Evolutionary conservation across 768 basidiomycete genomes (phyloP).

Genomic region (Gloeophyllum trabeum): DNA sequence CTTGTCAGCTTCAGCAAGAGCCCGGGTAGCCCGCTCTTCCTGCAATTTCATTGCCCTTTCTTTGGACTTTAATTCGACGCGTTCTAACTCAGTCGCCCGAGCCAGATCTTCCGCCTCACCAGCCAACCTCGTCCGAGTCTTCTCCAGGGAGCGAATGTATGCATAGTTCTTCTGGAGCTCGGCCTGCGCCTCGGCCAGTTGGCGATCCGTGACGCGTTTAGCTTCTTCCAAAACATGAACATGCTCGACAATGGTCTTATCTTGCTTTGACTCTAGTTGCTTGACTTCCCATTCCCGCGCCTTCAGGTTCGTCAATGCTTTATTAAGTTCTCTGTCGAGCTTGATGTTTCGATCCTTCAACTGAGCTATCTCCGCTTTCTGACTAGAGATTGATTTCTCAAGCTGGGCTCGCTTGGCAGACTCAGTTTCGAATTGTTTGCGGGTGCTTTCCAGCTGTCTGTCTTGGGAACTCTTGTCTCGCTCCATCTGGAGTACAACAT

Average conservation of each 20-base stretch:
- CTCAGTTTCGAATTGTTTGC: constrained; percentile 70
- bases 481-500: constrained; percentile 74
- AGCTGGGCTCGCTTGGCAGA: constrained; percentile 60
- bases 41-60: constrained; percentile 56
- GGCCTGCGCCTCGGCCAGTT: constrained; percentile 69
- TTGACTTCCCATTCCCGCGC: constrained; percentile 78
- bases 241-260: constrained; percentile 98
- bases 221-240: constrained; percentile 95
- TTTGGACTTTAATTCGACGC: constrained; percentile 50
- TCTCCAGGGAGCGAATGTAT: constrained; percentile 81
- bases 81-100: constrained; percentile 63
- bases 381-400: constrained; percentile 49
- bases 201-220: constrained; percentile 87
- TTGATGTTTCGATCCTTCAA: constrained; percentile 61
- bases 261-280: constrained; percentile 76
- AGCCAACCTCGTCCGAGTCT: constrained; percentile 60
- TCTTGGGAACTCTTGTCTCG: constrained; percentile 68
- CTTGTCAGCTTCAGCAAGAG: constrained; percentile 48
- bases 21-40: constrained; percentile 48
- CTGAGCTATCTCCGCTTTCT: constrained; percentile 59
- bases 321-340: constrained; percentile 72
- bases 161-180: constrained; percentile 66
- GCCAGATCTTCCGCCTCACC: constrained; percentile 77
- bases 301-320: constrained; percentile 71
- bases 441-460: constrained; percentile 58